Conservation (phyloP, 1,284 basidiomycete genomes). For the Kalmanozyma brasiliensis region DNA sequence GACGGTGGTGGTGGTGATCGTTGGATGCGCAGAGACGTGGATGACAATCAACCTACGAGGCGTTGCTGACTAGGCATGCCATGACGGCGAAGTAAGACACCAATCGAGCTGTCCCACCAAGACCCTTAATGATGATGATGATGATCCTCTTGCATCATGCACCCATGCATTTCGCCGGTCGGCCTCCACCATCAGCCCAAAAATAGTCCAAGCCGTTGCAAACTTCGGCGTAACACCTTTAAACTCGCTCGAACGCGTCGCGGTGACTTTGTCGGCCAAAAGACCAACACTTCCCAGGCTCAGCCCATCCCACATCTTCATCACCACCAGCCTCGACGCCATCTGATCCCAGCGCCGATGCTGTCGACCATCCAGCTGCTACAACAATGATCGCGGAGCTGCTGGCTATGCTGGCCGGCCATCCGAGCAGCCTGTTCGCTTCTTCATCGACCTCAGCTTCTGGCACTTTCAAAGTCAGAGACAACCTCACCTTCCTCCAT, state of each 20-base stretch:
- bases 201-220: neutral
- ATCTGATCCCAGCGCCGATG: neutral
- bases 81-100: no score
- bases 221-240: slow-evolving; percentile 3
- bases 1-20: slow-evolving; percentile 5
- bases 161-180: neutral
- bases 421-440: slow-evolving; percentile 49
- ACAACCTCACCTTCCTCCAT: slow-evolving; percentile 40
- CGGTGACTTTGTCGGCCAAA: slow-evolving; percentile 6
- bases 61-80: no score
- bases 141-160: slow-evolving; percentile 2
- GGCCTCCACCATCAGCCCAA: slow-evolving; percentile 5
- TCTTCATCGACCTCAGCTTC: slow-evolving; percentile 21
- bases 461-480: slow-evolving; percentile 24
- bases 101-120: no score
- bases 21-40: neutral
- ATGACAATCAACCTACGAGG: no score
- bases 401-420: slow-evolving; percentile 48
- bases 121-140: neutral
- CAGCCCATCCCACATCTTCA: neutral
- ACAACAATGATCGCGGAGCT: slow-evolving; percentile 46
- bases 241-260: slow-evolving; percentile 21
- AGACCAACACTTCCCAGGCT: slow-evolving; percentile 32
- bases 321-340: slow-evolving; percentile 5
- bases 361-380: neutral